A percentile compares a stretch with the other conserved stretches of the same genome.
Evolutionary conservation across 768 basidiomycete genomes (phyloP).

Genomic region (Boletus tomentosulus): DNA sequence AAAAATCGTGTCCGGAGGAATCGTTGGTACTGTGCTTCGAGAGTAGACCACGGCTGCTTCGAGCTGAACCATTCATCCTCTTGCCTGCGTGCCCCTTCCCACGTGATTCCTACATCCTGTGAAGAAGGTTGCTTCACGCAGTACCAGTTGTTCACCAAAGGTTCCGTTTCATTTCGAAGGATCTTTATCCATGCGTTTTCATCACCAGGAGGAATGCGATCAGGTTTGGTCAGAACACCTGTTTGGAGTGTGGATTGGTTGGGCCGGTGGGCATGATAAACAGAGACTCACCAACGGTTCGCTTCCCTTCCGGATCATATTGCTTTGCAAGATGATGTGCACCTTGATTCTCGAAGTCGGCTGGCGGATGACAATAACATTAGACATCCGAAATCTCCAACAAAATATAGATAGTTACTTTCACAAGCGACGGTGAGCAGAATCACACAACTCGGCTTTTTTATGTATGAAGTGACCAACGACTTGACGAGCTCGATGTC

Average conservation of each 20-base stretch:
- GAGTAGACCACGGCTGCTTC: constrained; percentile 49
- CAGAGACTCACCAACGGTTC: constrained; percentile 58
- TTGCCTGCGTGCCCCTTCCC: constrained; percentile 52
- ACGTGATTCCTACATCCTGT: constrained; percentile 35
- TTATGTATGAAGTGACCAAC: constrained; percentile 57
- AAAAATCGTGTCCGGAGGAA: constrained; percentile 56
- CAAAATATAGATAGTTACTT: constrained; percentile 12
- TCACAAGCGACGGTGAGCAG: constrained; percentile 56
- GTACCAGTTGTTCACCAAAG: constrained; percentile 30
- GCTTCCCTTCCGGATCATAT: constrained; percentile 56
- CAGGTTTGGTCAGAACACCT: constrained; percentile 60
- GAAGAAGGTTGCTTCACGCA: constrained; percentile 40
- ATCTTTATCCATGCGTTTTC: constrained; percentile 48
- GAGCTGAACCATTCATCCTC: constrained; percentile 59
- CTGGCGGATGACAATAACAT: constrained; percentile 39
- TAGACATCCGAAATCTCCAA: constrained; percentile 34
- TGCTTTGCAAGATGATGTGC: constrained; percentile 62
- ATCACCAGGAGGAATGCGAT: constrained; percentile 41
- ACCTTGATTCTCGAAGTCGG: constrained; percentile 78
- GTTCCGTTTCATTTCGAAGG: constrained; percentile 48
- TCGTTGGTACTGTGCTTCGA: constrained; percentile 47
- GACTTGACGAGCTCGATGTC: constrained; percentile 62
- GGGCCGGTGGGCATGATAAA: constrained; percentile 47
- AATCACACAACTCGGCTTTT: constrained; percentile 64
- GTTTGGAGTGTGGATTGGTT: background rate